phyloP scores from a whole-genome alignment of 768 basidiomycete species.

The Trametes meyenii region DNA sequence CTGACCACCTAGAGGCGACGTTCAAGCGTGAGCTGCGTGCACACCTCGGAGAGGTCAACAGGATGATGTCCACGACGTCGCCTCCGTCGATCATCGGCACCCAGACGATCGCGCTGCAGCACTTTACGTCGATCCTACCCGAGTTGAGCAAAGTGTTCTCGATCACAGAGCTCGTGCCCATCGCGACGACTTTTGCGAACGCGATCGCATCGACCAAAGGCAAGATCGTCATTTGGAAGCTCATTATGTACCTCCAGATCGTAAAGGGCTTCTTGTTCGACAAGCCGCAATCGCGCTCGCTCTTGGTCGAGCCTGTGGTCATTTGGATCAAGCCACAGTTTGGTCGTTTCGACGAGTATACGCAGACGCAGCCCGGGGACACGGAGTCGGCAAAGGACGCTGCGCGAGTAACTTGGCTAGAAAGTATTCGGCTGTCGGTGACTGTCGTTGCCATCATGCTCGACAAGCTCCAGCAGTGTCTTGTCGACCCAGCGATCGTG shows the following conservation, averaged over 20 bases:
- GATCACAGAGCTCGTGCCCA: slow-evolving; percentile 81
- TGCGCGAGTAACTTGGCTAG: slow-evolving; percentile 86
- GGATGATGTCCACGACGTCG: slow-evolving; percentile 81
- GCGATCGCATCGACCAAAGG: slow-evolving; percentile 77
- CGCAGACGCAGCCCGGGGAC: slow-evolving; percentile 64
- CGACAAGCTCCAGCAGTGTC: slow-evolving; percentile 82
- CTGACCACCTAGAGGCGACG: slow-evolving; percentile 79
- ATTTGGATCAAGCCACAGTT: slow-evolving; percentile 96
- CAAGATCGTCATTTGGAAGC: slow-evolving; percentile 89
- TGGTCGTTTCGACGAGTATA: slow-evolving; percentile 86
- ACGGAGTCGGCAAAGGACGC: slow-evolving; percentile 67
- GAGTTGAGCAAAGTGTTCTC: slow-evolving; percentile 82
- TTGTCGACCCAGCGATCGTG: slow-evolving; percentile 67
- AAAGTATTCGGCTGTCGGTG: slow-evolving; percentile 86
- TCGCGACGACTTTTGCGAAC: slow-evolving; percentile 87
- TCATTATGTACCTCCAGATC: slow-evolving; percentile 92
- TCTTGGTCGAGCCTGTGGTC: slow-evolving; percentile 85
- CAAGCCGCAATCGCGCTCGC: slow-evolving; percentile 71
- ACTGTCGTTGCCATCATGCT: slow-evolving; percentile 89
- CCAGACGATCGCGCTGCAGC: slow-evolving; percentile 90
- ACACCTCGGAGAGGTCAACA: slow-evolving; percentile 80
- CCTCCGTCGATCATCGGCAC: slow-evolving; percentile 94
- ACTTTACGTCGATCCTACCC: slow-evolving; percentile 90
- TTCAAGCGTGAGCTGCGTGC: slow-evolving; percentile 84
- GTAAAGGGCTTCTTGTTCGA: slow-evolving; percentile 90